A percentile compares a stretch with the other conserved stretches of the same genome.
These are phyloP conservation scores for Agarophyton chilense DNA, from an alignment of 23 red algal genomes.

Conservation along the genomic window DNA sequence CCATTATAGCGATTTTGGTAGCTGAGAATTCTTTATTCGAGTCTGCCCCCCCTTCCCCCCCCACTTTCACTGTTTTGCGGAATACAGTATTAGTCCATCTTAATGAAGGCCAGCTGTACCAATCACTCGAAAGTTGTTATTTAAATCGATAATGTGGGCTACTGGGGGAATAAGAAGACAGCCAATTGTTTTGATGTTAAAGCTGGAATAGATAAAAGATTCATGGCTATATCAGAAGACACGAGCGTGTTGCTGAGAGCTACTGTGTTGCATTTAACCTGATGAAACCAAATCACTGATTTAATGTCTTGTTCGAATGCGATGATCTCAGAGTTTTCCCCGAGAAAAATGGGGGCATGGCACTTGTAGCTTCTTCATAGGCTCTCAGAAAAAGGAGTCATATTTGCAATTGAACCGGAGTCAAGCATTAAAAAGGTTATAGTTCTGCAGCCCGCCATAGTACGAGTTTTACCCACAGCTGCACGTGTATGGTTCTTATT, in stretches of 20 bases:
- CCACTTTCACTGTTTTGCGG: too few species aligned
- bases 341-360: background rate
- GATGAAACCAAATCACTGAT: background rate
- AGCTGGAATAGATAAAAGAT: conserved; percentile 11
- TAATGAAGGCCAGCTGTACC: background rate
- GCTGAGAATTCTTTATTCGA: too few species aligned
- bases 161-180: background rate
- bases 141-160: conserved; percentile 7
- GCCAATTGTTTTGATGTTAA: background rate
- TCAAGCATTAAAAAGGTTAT: background rate
- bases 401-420: background rate
- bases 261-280: background rate
- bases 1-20: too few species aligned
- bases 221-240: background rate
- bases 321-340: background rate
- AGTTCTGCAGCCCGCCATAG: background rate
- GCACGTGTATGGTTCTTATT: too few species aligned
- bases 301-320: background rate
- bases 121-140: background rate
- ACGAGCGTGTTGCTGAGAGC: conserved; percentile 8
- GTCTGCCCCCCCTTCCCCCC: too few species aligned
- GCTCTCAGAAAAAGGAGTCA: background rate
- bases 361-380: background rate
- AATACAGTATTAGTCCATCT: conserved; percentile 25
- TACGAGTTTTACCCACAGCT: too few species aligned